Evolutionary conservation across 352 stramenopile species (phyloP).

Genomic region (Globisporangium irregulare): DNA sequence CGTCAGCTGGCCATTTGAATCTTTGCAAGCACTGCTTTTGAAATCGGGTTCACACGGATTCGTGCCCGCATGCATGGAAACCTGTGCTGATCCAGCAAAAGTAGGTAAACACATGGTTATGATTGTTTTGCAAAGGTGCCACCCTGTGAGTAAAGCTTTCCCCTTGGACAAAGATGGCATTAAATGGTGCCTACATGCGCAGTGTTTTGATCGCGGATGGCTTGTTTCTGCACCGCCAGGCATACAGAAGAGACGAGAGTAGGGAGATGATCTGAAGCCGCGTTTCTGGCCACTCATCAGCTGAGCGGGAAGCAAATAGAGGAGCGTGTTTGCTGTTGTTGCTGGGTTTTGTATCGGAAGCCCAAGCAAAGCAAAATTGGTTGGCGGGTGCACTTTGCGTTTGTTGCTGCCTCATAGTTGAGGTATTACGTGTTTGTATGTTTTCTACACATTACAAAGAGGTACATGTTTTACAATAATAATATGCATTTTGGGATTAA

Average conservation of each 20-base stretch:
- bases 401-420: background rate
- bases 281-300: constrained; percentile 14
- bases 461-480: too few relatives aligned
- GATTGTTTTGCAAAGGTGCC: too few relatives aligned
- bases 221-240: background rate
- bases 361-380: background rate
- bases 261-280: constrained; percentile 4
- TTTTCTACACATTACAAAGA: background rate
- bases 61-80: too few relatives aligned
- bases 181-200: background rate
- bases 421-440: background rate
- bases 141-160: background rate
- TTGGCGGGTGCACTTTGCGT: background rate
- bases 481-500: too few relatives aligned
- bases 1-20: background rate
- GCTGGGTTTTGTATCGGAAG: background rate
- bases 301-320: background rate
- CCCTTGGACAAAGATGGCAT: background rate
- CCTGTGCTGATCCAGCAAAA: too few relatives aligned
- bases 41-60: too few relatives aligned
- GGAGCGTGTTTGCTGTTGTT: background rate
- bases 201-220: background rate
- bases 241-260: background rate
- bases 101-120: too few relatives aligned
- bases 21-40: too few relatives aligned